Evolutionary conservation across 306 rosid genomes (phyloP).

Genomic region (Ziziphus jujuba): DNA sequence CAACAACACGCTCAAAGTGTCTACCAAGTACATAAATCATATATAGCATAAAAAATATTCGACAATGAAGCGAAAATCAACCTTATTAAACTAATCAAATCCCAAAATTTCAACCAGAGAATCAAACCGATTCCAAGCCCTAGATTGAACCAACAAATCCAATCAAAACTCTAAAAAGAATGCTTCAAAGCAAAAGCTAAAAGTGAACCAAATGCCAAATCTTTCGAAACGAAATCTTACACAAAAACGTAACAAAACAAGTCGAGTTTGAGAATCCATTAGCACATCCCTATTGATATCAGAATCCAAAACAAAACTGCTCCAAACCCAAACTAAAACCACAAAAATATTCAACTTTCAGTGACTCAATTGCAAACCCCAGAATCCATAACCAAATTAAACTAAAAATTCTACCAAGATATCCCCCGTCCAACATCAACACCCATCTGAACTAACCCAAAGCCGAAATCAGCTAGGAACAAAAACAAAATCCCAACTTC

Average conservation of each 20-base stretch:
- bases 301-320: not conserved
- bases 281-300: not conserved
- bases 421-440: not conserved
- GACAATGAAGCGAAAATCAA: conserved; percentile 4
- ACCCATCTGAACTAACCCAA: not conserved
- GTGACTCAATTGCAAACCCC: conserved; percentile 12
- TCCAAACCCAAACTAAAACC: not conserved
- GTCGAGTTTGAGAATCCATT: not conserved
- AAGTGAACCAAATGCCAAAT: not conserved
- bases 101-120: not conserved
- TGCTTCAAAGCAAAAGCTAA: not conserved
- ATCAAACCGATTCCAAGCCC: not conserved
- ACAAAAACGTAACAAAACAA: not conserved
- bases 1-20: not conserved
- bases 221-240: not conserved
- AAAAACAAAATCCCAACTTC: not conserved
- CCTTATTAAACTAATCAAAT: not conserved
- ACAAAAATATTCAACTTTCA: not conserved
- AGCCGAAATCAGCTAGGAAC: not conserved
- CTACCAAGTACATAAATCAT: not conserved
- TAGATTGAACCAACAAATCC: not conserved
- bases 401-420: not conserved
- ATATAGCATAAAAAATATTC: not conserved
- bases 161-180: conserved; percentile 4
- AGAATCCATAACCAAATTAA: conserved; percentile 5